phyloP scores from a whole-genome alignment of 2,329 filamentous ascomycete species.

The Aureobasidium subglaciale region DNA sequence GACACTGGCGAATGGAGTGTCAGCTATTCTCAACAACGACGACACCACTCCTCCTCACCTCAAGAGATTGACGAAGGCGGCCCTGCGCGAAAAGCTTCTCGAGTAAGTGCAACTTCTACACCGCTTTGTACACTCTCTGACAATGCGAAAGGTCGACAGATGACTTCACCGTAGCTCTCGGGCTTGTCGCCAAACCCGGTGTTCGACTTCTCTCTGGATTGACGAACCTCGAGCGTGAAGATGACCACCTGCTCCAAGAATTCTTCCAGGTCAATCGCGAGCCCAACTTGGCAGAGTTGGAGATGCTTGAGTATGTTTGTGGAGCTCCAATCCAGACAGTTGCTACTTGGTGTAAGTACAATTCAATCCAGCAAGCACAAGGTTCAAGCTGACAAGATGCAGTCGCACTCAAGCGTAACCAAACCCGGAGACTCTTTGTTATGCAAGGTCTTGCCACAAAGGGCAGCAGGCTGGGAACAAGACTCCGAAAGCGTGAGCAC shows the following conservation, averaged over 20 bases:
- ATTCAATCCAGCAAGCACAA: background rate
- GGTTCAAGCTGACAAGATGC: background rate
- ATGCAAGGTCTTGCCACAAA: slow-evolving; percentile 8
- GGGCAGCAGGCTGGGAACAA: slow-evolving; percentile 3
- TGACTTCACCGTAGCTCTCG: background rate
- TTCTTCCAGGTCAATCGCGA: slow-evolving; percentile 14
- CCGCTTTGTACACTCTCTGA: background rate
- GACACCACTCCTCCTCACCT: background rate
- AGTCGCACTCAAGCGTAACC: background rate
- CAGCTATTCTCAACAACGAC: background rate
- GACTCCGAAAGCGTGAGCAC: slow-evolving; percentile 4
- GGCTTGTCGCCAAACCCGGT: slow-evolving; percentile 1
- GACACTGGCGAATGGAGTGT: background rate
- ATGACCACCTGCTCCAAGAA: slow-evolving; percentile 1
- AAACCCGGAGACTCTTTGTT: slow-evolving; percentile 1
- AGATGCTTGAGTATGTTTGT: slow-evolving; percentile 13
- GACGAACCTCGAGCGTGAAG: background rate
- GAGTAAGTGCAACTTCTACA: background rate
- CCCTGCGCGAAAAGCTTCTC: background rate
- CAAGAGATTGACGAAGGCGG: background rate
- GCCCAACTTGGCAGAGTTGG: slow-evolving; percentile 16
- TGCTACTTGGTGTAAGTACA: background rate
- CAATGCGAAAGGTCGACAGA: background rate
- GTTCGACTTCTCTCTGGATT: background rate
- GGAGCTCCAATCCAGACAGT: background rate